Evolutionary conservation across 805 yeast genomes (phyloP).

Genomic region (Yarrowia keelungensis): DNA sequence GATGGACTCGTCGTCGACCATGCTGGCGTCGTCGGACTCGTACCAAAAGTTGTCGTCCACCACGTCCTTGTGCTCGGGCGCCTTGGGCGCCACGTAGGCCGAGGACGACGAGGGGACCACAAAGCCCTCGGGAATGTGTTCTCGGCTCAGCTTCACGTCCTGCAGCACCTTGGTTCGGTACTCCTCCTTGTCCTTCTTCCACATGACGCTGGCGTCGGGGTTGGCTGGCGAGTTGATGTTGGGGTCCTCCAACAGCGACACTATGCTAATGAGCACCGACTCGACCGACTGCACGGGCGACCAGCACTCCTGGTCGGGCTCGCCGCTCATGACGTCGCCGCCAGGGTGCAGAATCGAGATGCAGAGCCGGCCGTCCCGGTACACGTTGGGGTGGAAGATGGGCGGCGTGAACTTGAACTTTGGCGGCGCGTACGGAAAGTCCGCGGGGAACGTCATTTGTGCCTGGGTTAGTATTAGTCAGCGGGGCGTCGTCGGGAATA

Average conservation of each 20-base stretch:
- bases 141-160: slow-evolving; percentile 74
- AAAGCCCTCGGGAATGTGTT: slow-evolving; percentile 87
- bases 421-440: slow-evolving; percentile 93
- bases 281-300: slow-evolving; percentile 78
- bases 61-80: slow-evolving; percentile 55
- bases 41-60: slow-evolving; percentile 87
- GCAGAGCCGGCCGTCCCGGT: slow-evolving; percentile 90
- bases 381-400: slow-evolving; percentile 93
- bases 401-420: slow-evolving; percentile 91
- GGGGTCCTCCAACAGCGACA: slow-evolving; percentile 91
- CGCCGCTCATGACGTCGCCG: slow-evolving; percentile 89
- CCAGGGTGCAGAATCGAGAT: slow-evolving; percentile 91
- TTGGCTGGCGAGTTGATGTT: slow-evolving; percentile 93
- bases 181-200: slow-evolving; percentile 78
- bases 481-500: no score
- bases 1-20: slow-evolving; percentile 56
- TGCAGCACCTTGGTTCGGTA: slow-evolving; percentile 76
- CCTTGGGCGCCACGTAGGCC: slow-evolving; percentile 57
- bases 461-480: slow-evolving; percentile 53
- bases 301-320: slow-evolving; percentile 95
- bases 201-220: slow-evolving; percentile 92
- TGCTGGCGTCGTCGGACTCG: slow-evolving; percentile 66
- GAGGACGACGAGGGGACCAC: slow-evolving; percentile 75
- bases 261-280: slow-evolving; percentile 84
- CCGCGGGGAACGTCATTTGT: slow-evolving; percentile 89